Conservation (phyloP, 495 filamentous ascomycete genomes). For the Trichoderma erinaceum region DNA sequence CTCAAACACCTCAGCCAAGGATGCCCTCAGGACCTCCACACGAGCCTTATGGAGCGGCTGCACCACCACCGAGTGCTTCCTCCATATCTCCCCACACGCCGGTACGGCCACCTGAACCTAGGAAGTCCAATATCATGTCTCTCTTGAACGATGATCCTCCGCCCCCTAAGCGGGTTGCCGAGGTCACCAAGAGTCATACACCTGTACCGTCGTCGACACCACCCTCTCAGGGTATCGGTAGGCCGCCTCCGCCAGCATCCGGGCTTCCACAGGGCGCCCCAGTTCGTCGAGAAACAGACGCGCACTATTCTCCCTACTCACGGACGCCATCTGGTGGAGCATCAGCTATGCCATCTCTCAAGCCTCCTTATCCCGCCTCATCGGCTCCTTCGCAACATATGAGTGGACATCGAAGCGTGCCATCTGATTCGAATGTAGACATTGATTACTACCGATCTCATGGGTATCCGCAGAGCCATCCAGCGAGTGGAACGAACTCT, state of each 20-base stretch:
- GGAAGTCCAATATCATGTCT: slow-evolving; percentile 47
- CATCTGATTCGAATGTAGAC: slow-evolving; percentile 21
- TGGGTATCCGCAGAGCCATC: slow-evolving; percentile 30
- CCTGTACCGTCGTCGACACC: slow-evolving; percentile 37
- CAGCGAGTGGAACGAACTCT: slow-evolving; percentile 29
- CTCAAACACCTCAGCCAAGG: slow-evolving; percentile 5
- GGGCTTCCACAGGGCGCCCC: slow-evolving; percentile 28
- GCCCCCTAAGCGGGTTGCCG: slow-evolving; percentile 36
- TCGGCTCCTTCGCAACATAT: slow-evolving; percentile 33
- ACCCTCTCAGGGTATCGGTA: slow-evolving; percentile 35
- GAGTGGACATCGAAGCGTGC: slow-evolving; percentile 26
- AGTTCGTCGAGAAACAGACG: slow-evolving; percentile 34
- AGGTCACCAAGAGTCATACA: slow-evolving; percentile 26
- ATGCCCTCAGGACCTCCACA: slow-evolving; percentile 26
- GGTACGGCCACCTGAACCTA: slow-evolving; percentile 30
- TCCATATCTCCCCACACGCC: slow-evolving; percentile 27
- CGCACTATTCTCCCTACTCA: slow-evolving; percentile 30
- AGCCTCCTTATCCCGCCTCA: slow-evolving; percentile 40
- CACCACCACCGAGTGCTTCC: slow-evolving; percentile 25
- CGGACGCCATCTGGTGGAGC: slow-evolving; percentile 27
- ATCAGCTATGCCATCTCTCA: slow-evolving; percentile 42
- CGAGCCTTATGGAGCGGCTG: slow-evolving; percentile 33
- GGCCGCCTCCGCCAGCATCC: slow-evolving; percentile 29
- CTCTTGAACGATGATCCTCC: slow-evolving; percentile 45
- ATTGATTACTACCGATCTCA: slow-evolving; percentile 40